A percentile compares a stretch with the other conserved stretches of the same genome.
These are phyloP conservation scores for Hanseniaspora occidentalis DNA, from an alignment of 805 yeast genomes.

Conservation along the genomic window DNA sequence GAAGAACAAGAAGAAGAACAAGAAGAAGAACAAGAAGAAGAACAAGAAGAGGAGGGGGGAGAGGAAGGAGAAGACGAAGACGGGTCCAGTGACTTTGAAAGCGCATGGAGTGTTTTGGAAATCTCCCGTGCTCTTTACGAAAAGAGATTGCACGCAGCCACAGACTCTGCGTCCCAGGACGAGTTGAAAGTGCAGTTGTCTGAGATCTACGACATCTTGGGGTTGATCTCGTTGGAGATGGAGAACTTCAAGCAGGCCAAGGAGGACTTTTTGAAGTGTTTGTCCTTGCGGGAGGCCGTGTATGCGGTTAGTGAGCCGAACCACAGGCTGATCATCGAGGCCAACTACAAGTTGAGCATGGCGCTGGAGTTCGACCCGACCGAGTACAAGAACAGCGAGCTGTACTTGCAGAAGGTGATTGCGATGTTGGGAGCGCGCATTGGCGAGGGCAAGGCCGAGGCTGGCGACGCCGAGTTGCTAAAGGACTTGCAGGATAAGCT, in stretches of 20 bases:
- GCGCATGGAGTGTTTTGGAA: conserved; percentile 82
- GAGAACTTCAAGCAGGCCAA: conserved; percentile 78
- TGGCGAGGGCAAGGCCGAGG: conserved; percentile 27
- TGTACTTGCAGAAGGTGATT: conserved; percentile 42
- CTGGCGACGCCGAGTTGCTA: conserved; percentile 6
- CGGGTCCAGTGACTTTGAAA: conserved; percentile 38
- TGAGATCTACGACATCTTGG: conserved; percentile 66
- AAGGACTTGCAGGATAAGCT: neutral
- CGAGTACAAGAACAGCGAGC: conserved; percentile 38
- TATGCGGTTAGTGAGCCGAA: conserved; percentile 18
- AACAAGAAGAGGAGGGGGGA: conserved; percentile 15
- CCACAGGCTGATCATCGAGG: conserved; percentile 54
- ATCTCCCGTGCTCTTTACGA: conserved; percentile 53
- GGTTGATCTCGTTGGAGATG: conserved; percentile 82
- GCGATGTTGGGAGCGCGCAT: conserved; percentile 33
- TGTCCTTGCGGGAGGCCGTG: conserved; percentile 32
- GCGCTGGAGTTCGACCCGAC: conserved; percentile 56
- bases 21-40: conserved; percentile 27
- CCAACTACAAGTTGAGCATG: conserved; percentile 67
- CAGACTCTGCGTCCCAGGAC: conserved; percentile 21
- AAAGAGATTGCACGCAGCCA: conserved; percentile 16
- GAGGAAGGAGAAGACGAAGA: conserved; percentile 19
- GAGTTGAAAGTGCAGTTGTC: conserved; percentile 43
- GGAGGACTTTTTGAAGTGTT: conserved; percentile 47
- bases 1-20: conserved; percentile 20